Evolutionary conservation across 306 rosid genomes (phyloP), one percentile per base, ranked within the genome.

Genomic region (Malus fusca): DNA sequence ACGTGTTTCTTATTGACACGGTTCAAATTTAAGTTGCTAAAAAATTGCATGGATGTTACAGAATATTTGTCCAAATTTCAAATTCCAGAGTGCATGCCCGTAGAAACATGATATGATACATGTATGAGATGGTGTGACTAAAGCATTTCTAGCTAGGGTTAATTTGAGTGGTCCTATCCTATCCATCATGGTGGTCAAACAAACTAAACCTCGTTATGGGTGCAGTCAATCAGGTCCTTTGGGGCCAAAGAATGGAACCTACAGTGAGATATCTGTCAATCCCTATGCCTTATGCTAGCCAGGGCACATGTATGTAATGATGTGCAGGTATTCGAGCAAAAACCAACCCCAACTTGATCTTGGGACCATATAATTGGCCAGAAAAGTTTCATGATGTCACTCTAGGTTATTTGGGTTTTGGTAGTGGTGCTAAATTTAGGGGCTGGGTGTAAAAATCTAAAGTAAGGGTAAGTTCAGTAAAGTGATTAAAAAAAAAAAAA

Each of bases 221-320:
- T 88, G 98, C 89, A 85, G 89, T 86, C 92, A 87, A 75, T 59
- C 72, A 77, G 81, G 70, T 84, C 77, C 84, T 75, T 77, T 59
- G 23, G 26, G 75, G 71, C 83, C 46, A 67, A 75, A 40, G 40
- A 51, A 22, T 40, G 67, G 48, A 35, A 66, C 86, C 88, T 83
- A 76, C 86, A 70, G 66, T 75, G 42, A 74, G 68, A 77, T 75
- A 25, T 69, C 53, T 73, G 65, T 73, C 62, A 66, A 66, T 72
- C 74, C 81, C 81, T 17, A 81, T 52, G 81, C 74, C 48, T 26
- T 59, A 72, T 72, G 21, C 55, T 51, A 46, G 44, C 78, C 60
- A 55, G 58, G 77, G 71, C 84, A 86, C 77, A 68, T 80, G 81
- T 72, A 79, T 40, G 75, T 74, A 88, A 84, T 79, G 73, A 81